Base-by-base conservation (phyloP, 208 protist genomes). In the Crithidia thermophila region DNA sequence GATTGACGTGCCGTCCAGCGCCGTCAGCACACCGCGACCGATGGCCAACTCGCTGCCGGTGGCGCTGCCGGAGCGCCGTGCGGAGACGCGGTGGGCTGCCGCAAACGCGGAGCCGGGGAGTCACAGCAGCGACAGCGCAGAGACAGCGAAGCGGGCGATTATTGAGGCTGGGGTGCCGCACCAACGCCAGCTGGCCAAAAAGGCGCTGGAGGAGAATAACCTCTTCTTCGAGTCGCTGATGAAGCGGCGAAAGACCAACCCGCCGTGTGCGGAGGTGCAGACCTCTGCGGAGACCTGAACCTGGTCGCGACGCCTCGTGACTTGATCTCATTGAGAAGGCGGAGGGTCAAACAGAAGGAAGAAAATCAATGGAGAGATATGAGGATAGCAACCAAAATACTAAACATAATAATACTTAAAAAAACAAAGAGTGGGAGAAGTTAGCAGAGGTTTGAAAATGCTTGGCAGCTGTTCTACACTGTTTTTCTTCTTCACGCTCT, bases 121-220 rank as follows among this genome's bases (percentile, higher is more conserved):
- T n/a, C n/a, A 33, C 4, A 31, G 37, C 21, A 64, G 39, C 23
- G 20, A 52, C 62, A 43, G 56, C 21, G 23, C 2, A n/a, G n/a
- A n/a, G n/a, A n/a, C 14, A 13, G 23, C 9, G 21, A 30, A 25
- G 20, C 57, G 47, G 39, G 16, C 67, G 0, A 94, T 94, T 52
- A 70, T 90, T n/a, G n/a, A 58, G 1, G 42, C 7, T 0, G 50
- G 42, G 16, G 57, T 90, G 59, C 70, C 81, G 23, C 77, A 91
- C 71, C 65, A 67, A 11, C 56, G 56, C 27, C 87, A 94, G 58
- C 74, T 94, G 4, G 87, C 87, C 39, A 85, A 81, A 59, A 75
- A 81, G n/a, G 87, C 87, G 1, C 21, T 84, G 43, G 87, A 94
- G 59, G 87, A 94, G 30, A 85, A 94, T 64, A n/a, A 59, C 16